Conservation (phyloP, 1,284 basidiomycete genomes). For the Papiliotrema laurentii region DNA sequence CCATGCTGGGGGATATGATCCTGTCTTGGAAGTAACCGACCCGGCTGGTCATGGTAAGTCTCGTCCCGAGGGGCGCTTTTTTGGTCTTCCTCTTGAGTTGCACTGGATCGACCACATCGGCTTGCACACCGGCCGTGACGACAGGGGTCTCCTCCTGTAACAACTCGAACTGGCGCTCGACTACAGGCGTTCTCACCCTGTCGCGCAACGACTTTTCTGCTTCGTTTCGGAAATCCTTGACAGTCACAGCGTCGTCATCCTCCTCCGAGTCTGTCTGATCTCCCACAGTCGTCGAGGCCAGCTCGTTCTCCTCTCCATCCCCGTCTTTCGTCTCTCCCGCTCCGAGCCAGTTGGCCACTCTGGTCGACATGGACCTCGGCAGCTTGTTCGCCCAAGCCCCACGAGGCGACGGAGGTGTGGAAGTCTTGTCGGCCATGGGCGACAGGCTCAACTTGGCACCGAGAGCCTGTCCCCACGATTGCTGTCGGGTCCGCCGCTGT, state of each 20-base stretch:
- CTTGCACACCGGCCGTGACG: conserved; percentile 1
- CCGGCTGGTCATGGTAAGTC: conserved; percentile 92
- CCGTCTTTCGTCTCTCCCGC: conserved; percentile 56
- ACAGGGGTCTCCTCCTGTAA: conserved; percentile 3
- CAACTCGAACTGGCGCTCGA: conserved; percentile 27
- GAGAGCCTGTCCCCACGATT: conserved; percentile 52
- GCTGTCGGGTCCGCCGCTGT: conserved; percentile 36
- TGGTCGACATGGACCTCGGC: conserved; percentile 32
- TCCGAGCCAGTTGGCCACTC: conserved; percentile 45
- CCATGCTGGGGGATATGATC: conserved; percentile 87
- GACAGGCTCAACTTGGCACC: conserved; percentile 25
- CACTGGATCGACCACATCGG: conserved; percentile 5
- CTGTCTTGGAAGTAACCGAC: conserved; percentile 92
- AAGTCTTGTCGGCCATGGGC: conserved; percentile 18
- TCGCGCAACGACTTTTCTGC: conserved; percentile 50
- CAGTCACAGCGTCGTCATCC: conserved; percentile 24
- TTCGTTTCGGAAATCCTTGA: conserved; percentile 27
- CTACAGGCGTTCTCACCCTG: conserved; percentile 46
- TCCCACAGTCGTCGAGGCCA: conserved; percentile 37
- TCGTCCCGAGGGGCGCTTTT: conserved; percentile 63
- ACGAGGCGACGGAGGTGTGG: conserved; percentile 10
- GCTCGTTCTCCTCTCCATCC: conserved; percentile 49
- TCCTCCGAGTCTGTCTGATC: too few species aligned
- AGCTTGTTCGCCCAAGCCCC: conserved; percentile 17
- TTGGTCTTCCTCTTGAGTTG: conserved; percentile 20